Conservation (phyloP, 331 rosid species). For the Quercus lobata region DNA sequence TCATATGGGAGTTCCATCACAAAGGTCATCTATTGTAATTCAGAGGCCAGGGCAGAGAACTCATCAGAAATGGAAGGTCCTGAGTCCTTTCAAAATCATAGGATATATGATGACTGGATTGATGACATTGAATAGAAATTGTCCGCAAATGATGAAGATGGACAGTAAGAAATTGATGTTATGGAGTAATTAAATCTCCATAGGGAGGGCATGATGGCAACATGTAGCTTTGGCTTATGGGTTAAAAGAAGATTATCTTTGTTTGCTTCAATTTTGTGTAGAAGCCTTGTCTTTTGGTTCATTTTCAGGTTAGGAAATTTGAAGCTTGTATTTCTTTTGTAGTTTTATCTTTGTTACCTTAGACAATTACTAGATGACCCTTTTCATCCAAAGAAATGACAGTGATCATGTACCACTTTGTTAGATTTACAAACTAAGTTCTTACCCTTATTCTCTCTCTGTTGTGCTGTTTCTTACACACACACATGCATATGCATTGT, state of each 20-base stretch:
- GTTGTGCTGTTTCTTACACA: background rate
- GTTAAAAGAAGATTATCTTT: slow-evolving; percentile 13
- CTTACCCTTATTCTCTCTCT: background rate
- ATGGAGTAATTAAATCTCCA: slow-evolving; percentile 1
- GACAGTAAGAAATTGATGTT: slow-evolving; percentile 9
- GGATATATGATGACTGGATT: slow-evolving; percentile 97
- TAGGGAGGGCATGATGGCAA: slow-evolving; percentile 19
- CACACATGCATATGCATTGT: background rate
- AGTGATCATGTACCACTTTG: background rate
- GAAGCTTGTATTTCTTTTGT: slow-evolving; percentile 3
- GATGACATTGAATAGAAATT: slow-evolving; percentile 70
- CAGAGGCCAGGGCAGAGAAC: slow-evolving; percentile 81
- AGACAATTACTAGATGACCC: background rate
- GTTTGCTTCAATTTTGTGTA: slow-evolving; percentile 8
- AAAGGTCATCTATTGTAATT: slow-evolving; percentile 64
- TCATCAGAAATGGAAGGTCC: slow-evolving; percentile 98
- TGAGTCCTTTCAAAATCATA: slow-evolving; percentile 62
- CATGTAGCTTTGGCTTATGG: slow-evolving; percentile 17
- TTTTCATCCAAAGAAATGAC: background rate
- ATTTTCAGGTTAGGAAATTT: slow-evolving; percentile 1
- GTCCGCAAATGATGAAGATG: slow-evolving; percentile 19
- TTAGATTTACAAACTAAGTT: background rate
- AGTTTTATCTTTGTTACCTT: slow-evolving; percentile 3
- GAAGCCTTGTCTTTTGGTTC: slow-evolving; percentile 4
- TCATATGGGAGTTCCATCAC: slow-evolving; percentile 76